Conservation (phyloP, 1,284 basidiomycete species). For the Fistulina hepatica region DNA sequence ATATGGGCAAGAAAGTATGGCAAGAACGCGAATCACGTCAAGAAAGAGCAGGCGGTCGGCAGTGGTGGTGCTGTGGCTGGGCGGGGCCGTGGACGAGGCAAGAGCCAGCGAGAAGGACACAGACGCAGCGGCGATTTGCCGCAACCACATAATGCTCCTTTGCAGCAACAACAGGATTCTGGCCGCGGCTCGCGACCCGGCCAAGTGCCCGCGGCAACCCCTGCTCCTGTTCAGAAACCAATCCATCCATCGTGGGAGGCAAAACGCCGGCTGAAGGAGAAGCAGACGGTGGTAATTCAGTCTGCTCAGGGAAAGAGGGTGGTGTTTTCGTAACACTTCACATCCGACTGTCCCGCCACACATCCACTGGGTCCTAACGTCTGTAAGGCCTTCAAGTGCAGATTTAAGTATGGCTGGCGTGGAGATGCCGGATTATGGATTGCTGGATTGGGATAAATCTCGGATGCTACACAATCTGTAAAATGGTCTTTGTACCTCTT, state of each 20-base stretch:
- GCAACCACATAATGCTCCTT: background rate
- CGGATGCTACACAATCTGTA: too few species aligned
- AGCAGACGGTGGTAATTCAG: conserved; percentile 36
- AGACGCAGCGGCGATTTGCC: conserved; percentile 2
- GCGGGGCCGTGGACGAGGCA: conserved; percentile 8
- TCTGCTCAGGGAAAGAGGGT: conserved; percentile 60
- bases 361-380: too few species aligned
- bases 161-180: conserved; percentile 6
- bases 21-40: conserved; percentile 82
- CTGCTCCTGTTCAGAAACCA: conserved; percentile 27
- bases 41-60: conserved; percentile 35
- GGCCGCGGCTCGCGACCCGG: conserved; percentile 3
- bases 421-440: too few species aligned
- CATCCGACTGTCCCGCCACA: too few species aligned
- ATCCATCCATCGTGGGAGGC: conserved; percentile 93
- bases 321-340: conserved; percentile 8
- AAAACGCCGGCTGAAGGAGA: conserved; percentile 68
- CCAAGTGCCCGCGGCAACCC: conserved; percentile 6
- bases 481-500: too few species aligned
- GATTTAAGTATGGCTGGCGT: too few species aligned
- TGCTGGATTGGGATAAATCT: too few species aligned
- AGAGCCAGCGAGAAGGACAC: conserved; percentile 7
- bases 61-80: conserved; percentile 4
- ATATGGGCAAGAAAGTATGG: conserved; percentile 99
- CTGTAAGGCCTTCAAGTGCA: too few species aligned